phyloP scores from a whole-genome alignment of 768 basidiomycete species.

The Podaxis mareebaensis region DNA sequence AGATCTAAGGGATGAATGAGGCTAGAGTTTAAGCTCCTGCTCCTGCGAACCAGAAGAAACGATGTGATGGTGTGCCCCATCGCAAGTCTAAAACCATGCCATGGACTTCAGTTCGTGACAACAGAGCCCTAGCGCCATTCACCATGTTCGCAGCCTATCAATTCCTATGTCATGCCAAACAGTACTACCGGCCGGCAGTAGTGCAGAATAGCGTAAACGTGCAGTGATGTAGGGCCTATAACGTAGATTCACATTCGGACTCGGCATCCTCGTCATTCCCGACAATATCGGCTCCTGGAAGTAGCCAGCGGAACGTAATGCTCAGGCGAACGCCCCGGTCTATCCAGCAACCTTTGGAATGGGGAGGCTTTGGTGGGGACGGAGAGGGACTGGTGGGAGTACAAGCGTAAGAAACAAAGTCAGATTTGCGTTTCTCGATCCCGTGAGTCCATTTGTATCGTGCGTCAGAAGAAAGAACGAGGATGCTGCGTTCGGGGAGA shows the following conservation, averaged over 20 bases:
- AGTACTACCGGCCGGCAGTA: not conserved
- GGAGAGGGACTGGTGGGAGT: slow-evolving; percentile 16
- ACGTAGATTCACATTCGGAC: not conserved
- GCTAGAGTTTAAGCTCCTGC: too few relatives aligned
- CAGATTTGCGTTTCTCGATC: slow-evolving; percentile 63
- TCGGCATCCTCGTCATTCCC: slow-evolving; percentile 30
- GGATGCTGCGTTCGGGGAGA: slow-evolving; percentile 72
- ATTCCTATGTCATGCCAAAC: not conserved
- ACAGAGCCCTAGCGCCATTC: too few relatives aligned
- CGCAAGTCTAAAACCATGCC: too few relatives aligned
- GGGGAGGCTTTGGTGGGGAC: not conserved
- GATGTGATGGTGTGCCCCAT: too few relatives aligned
- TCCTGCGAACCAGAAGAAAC: too few relatives aligned
- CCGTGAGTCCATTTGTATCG: slow-evolving; percentile 90
- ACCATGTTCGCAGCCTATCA: too few relatives aligned
- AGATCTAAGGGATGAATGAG: too few relatives aligned
- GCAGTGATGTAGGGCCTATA: not conserved
- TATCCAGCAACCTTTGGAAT: slow-evolving; percentile 36
- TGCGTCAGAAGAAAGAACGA: slow-evolving; percentile 79
- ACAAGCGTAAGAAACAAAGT: slow-evolving; percentile 49
- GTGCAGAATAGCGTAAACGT: not conserved
- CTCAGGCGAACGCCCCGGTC: slow-evolving; percentile 65
- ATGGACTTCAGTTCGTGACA: too few relatives aligned
- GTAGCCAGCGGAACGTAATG: slow-evolving; percentile 85
- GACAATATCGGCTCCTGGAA: slow-evolving; percentile 83